These are phyloP conservation scores for Mycena epipterygia DNA, from an alignment of 768 basidiomycete species.

Conservation along the genomic window DNA sequence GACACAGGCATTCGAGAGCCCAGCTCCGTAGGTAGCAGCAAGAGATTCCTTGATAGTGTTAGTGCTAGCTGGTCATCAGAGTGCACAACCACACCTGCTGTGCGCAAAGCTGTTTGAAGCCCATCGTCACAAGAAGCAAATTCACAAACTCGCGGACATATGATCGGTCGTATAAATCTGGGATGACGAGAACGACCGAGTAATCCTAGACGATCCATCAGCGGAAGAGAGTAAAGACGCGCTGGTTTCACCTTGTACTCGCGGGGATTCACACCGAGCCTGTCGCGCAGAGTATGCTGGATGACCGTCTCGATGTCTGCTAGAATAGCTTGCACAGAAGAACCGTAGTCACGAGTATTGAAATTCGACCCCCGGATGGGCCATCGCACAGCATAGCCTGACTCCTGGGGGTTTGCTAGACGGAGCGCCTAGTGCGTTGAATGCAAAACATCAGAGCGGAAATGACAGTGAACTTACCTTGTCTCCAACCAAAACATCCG, in stretches of 20 bases:
- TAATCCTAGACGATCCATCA: slow-evolving; percentile 68
- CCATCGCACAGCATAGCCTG: slow-evolving; percentile 84
- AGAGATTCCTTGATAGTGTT: slow-evolving; percentile 78
- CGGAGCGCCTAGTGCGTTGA: slow-evolving; percentile 68
- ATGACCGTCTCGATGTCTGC: slow-evolving; percentile 86
- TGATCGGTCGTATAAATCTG: slow-evolving; percentile 89
- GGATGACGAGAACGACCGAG: slow-evolving; percentile 90
- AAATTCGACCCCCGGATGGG: slow-evolving; percentile 88
- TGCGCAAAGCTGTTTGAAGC: slow-evolving; percentile 93
- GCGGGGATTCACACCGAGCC: slow-evolving; percentile 62
- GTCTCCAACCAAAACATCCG: slow-evolving; percentile 78
- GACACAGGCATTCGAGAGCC: slow-evolving; percentile 94
- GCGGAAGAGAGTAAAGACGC: neutral
- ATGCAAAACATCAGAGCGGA: slow-evolving; percentile 5
- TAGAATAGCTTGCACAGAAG: slow-evolving; percentile 74
- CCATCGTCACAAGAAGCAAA: slow-evolving; percentile 81
- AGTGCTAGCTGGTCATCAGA: neutral
- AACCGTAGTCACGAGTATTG: slow-evolving; percentile 82
- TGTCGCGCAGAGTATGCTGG: slow-evolving; percentile 69
- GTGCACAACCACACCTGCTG: slow-evolving; percentile 76
- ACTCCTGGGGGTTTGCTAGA: slow-evolving; percentile 74
- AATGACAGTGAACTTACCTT: slow-evolving; percentile 56
- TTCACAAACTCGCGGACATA: slow-evolving; percentile 87
- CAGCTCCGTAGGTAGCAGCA: slow-evolving; percentile 95
- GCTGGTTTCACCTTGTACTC: slow-evolving; percentile 70